Percentiles rank a stretch among this genome's conserved stretches.
phyloP scores from a whole-genome alignment of 2,329 filamentous ascomycete species.

The Aspergillus flavus region DNA sequence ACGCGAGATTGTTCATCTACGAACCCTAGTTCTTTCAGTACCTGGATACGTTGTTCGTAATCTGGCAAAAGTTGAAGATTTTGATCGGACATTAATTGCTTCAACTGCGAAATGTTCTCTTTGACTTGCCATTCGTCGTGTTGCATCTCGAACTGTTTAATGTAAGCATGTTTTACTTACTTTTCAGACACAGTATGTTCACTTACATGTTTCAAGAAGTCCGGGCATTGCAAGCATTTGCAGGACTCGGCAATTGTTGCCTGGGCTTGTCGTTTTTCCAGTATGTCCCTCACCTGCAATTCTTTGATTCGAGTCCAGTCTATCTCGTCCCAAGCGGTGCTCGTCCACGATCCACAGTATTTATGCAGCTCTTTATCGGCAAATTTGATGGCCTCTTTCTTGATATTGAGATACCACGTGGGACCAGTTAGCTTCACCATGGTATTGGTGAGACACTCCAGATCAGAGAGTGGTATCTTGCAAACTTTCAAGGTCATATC shows the following conservation, averaged over 20 bases:
- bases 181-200: not conserved
- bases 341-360: constrained; percentile 73
- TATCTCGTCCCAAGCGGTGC: constrained; percentile 77
- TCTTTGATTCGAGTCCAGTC: constrained; percentile 83
- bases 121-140: constrained; percentile 97
- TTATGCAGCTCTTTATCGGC: constrained; percentile 71
- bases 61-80: constrained; percentile 94
- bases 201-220: constrained; percentile 86
- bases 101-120: constrained; percentile 85
- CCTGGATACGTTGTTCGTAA: constrained; percentile 91
- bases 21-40: constrained; percentile 88
- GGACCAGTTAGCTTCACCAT: constrained; percentile 55
- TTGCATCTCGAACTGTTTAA: constrained; percentile 79
- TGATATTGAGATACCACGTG: constrained; percentile 51
- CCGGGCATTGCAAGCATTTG: constrained; percentile 68
- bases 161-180: constrained; percentile 22
- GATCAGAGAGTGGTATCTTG: constrained; percentile 72
- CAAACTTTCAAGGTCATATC: constrained; percentile 69
- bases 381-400: constrained; percentile 57
- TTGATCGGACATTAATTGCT: constrained; percentile 89
- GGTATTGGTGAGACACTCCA: constrained; percentile 82
- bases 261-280: constrained; percentile 70
- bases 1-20: constrained; percentile 86
- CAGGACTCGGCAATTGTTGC: constrained; percentile 65
- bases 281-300: constrained; percentile 75